Base-by-base conservation (phyloP, 352 stramenopile species). In the Pythium sp. region DNA sequence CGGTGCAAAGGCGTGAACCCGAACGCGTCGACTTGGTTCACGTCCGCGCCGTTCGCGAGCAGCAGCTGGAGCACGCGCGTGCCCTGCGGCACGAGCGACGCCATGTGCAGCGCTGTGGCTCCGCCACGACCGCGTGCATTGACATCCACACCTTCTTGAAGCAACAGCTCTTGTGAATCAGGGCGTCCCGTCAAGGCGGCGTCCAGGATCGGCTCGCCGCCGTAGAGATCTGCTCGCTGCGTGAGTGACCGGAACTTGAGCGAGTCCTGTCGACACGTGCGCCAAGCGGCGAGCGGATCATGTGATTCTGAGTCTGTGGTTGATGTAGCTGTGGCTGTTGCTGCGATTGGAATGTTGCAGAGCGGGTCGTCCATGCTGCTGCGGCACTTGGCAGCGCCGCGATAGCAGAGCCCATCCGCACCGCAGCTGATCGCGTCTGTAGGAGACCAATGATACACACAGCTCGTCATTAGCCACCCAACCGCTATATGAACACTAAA, bases 301-400 rank as follows among this genome's bases (percentile, higher is more conserved):
- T 26, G 60, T 7, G 5, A 8, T 59, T 20, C 9, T 6, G 41
- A 24, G 49, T 14, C 49, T 18, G 24, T 58, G 12, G 15, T 5
- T 41, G 43, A 32, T 32, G 30, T 32, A 32, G 30, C 30, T 32
- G 30, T 26, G 24, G 15, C 20, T 41, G 43, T 20, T 47, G 32
- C 34, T 63, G 58, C 14, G 2, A 20, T 20, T 20, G 12, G 9
- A 30, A 79, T 72, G 56, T 79, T 79, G 60, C 73, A 79, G 26
- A 79, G 68, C 58, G 73, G 73, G 28, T 79, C 73, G 58, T 79
- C 73, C 24, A 75, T 60, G 70, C 73, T 79, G 62, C 73, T 79
- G 28, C 54, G 65, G 58, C 73, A 79, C 14, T 61, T 68, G 11
- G 71, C 30, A 1, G 18, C 20, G 9, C 73, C 73, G 5, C 71